Evolutionary conservation across 768 basidiomycete species (phyloP), one percentile per base, ranked within the genome.

Genomic region (Lactarius evosmus): DNA sequence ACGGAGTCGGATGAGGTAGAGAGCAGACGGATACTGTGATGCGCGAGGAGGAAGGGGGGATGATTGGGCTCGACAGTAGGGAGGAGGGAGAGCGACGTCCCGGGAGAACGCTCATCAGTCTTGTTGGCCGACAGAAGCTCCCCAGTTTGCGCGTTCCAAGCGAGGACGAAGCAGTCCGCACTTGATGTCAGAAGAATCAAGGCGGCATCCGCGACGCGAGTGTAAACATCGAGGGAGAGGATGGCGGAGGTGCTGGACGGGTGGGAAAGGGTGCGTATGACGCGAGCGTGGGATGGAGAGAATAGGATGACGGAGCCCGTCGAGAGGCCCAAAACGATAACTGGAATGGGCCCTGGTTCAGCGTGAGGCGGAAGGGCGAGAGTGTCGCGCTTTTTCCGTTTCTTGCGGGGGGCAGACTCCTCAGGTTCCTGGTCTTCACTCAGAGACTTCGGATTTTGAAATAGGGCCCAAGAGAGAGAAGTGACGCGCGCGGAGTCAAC

Each of bases 221-320:
- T 68, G 32, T 73, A 73, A 27, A 74, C 68, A 44, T 79, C 76
- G 12, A 85, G 71, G 41, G 84, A 79, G 33, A 85, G 71, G 55
- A 89, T 78, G 34, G 83, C 71, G 57, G 84, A 75, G 6, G 80
- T 78, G 69, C 82, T 85, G 11, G 82, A 77, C 11, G 84, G 74
- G 67, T 85, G 82, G 8, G 83, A 80, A 52, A 88, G 72, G 0
- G 81, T 85, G 38, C 79, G 79, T 25, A 86, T 61, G 44, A 87
- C 73, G 59, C 81, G 79, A 54, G 81, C 83, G 70, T 85, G 85
- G 1, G 78, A 77, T 0, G 85, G 85, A 16, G 87, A 87, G 72
- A 86, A 89, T 61, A 87, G 75, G 4, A 79, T 66, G 17, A 86
- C 68, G n/a, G 79, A 74, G 27, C 88, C 88, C 69, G 85, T 79